A percentile compares a stretch with the other conserved stretches of the same genome.
phyloP scores from a whole-genome alignment of 495 filamentous ascomycete species.

The Glutinoglossum americanum region DNA sequence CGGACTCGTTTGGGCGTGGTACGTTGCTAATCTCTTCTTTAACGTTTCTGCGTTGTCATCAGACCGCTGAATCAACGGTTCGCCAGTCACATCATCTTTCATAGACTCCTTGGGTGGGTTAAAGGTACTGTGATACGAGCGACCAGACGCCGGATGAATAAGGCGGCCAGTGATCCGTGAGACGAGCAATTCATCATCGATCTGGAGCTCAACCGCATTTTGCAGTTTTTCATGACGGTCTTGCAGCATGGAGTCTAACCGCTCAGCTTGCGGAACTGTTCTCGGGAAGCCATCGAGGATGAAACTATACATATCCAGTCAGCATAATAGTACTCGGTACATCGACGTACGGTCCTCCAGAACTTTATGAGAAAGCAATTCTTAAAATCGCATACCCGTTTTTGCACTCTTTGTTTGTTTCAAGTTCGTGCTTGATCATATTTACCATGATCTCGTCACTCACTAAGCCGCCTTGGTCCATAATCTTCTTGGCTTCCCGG shows the following conservation, averaged over 20 bases:
- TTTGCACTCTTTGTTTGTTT: conserved; percentile 85
- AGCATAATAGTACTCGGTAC: background rate
- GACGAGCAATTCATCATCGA: conserved; percentile 83
- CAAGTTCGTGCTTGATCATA: conserved; percentile 96
- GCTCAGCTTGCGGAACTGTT: conserved; percentile 84
- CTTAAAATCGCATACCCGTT: conserved; percentile 46
- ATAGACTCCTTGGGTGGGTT: conserved; percentile 89
- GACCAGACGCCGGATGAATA: conserved; percentile 84
- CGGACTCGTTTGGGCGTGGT: conserved; percentile 81
- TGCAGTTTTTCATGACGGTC: conserved; percentile 56
- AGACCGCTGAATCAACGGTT: conserved; percentile 85
- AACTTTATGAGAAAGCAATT: background rate
- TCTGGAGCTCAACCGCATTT: conserved; percentile 89
- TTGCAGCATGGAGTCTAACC: conserved; percentile 76
- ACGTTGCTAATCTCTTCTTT: conserved; percentile 82
- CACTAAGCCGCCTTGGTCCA: conserved; percentile 93
- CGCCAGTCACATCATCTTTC: conserved; percentile 93
- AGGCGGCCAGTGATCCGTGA: conserved; percentile 91
- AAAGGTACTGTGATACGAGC: conserved; percentile 94
- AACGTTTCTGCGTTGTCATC: conserved; percentile 97
- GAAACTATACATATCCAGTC: conserved; percentile 36
- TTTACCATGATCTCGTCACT: conserved; percentile 98
- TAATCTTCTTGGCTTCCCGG: conserved; percentile 98
- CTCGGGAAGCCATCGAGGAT: conserved; percentile 97
- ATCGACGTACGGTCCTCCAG: background rate